Base-by-base conservation (phyloP, 2,329 filamentous ascomycete genomes). In the Fusarium luffae region DNA sequence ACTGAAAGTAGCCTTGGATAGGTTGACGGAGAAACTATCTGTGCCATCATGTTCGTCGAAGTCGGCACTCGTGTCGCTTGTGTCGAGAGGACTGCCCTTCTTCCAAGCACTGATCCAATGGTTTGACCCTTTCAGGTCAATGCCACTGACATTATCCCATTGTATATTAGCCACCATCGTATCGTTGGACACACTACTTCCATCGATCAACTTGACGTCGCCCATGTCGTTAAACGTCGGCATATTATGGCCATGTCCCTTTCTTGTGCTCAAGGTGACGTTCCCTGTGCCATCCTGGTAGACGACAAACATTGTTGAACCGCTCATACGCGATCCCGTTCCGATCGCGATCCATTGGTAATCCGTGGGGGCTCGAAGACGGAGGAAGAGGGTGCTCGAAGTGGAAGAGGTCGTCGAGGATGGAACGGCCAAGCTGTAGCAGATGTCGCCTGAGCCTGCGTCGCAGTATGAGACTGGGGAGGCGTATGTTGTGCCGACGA, bases 321-420 rank as follows among this genome's bases (percentile, higher is more conserved):
- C 57, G 25, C 52, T 59, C 57, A 59, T 59, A 4, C 41, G 13
- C 14, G 51, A 41, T 3, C 57, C 57, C 0, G 57, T 59, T 3
- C 57, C 57, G 4, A 59, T 32, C 2, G 52, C 57, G 8, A 59
- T 28, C 57, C 57, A 59, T 41, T 58, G 57, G 41, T 59, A 59
- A 0, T 34, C 9, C 2, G 30, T 32, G 7, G 51, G 57, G 2
- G 57, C 57, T 41, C 40, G 19, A 16, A 59, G 41, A 0, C 57
- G 51, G 14, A 59, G 3, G 5, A 27, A 59, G 1, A 56, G 16
- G 2, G 13, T 41, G 14, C 25, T 28, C 8, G 49, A 27, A 13
- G 34, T 14, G 18, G 49, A 52, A 4, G 56, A 57, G 13, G 28
- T 9, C 10, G 28, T 37, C 3, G 56, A 19, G 5, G 52, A 47